These are phyloP conservation scores for Globisporangium apiculatum DNA, from an alignment of 352 stramenopile species.

Conservation along the genomic window DNA sequence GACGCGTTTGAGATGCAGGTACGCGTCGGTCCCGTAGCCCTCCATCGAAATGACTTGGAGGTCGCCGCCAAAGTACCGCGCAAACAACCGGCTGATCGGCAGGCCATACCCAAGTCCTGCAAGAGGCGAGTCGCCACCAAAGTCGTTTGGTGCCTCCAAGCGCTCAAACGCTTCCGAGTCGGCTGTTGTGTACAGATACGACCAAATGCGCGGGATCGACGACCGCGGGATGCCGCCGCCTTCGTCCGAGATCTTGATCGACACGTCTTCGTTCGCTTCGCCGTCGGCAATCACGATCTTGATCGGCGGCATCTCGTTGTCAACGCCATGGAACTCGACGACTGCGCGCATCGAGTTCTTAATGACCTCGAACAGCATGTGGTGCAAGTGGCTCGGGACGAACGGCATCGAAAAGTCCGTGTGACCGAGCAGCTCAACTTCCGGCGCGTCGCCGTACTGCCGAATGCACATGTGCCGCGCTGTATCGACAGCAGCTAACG, in stretches of 20 bases:
- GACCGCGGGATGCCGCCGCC: slow-evolving; percentile 98
- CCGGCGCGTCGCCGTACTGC: slow-evolving; percentile 98
- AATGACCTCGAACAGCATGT: slow-evolving; percentile 99
- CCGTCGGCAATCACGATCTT: slow-evolving; percentile 99
- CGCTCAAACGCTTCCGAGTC: slow-evolving; percentile 91
- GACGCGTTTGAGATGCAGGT: slow-evolving; percentile 91
- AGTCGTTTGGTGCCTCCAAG: slow-evolving; percentile 84
- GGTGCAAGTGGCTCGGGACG: slow-evolving; percentile 92
- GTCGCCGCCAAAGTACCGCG: slow-evolving; percentile 99
- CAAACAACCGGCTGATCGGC: slow-evolving; percentile 95
- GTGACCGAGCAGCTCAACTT: slow-evolving; percentile 97
- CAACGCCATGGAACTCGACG: slow-evolving; percentile 95
- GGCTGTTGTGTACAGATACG: slow-evolving; percentile 99
- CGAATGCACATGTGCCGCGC: slow-evolving; percentile 98
- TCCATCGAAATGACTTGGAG: slow-evolving; percentile 99
- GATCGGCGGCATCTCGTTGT: slow-evolving; percentile 97
- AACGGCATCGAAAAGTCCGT: slow-evolving; percentile 99
- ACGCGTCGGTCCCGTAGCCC: slow-evolving; percentile 98
- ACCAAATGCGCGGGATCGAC: slow-evolving; percentile 98
- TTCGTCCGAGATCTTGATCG: slow-evolving; percentile 99
- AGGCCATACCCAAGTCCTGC: slow-evolving; percentile 96
- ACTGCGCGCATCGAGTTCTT: slow-evolving; percentile 92
- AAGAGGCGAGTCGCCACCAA: slow-evolving; percentile 85
- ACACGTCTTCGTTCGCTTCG: slow-evolving; percentile 98
- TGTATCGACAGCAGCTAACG: slow-evolving; percentile 96